Evolutionary conservation across 345 rosid genomes (phyloP), one percentile per base, ranked within the genome.

Genomic region (Arabidopsis suecica): DNA sequence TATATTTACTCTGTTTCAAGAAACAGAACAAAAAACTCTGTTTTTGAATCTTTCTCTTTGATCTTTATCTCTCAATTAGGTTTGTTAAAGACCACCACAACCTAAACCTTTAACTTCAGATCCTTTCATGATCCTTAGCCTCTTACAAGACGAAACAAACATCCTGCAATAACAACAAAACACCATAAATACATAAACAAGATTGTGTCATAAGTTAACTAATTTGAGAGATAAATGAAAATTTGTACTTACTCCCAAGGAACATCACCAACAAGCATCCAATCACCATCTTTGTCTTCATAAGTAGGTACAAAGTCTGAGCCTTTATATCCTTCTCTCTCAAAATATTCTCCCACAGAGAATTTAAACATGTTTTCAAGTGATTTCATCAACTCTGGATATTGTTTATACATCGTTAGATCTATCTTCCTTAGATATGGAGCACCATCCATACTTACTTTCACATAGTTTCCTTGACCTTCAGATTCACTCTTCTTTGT

Each of bases 391-490:
- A 91, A 77, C 38, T 88, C 88, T 28, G 83, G 73, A 47, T 91
- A 91, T 7, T 85, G 89, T 5, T 82, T 76, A 76, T 86, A 88
- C 69, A 80, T 62, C 50, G 82, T 89, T 40, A 91, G 85, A 68
- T 91, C 89, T 56, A 91, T 88, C 79, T 91, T 91, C 76, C 97
- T 89, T 1, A 91, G 82, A 60, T 89, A 91, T 1, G 97, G 97
- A 28, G 93, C 97, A 57, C 97, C 95, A 72, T 91, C 95, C 97
- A 89, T 89, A 82, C 97, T 94, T 32, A 91, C 95, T 85, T 91
- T 91, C 72, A 91, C 91, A 50, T 80, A 91, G 50, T 85, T 83
- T 30, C 80, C 75, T 73, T 72, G 73, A 42, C 78, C 69, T 44
- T 73, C 82, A 45, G 71, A 34, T 73, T 84, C 91, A n/a, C 64